phyloP scores from a whole-genome alignment of 2,329 filamentous ascomycete species.

The Dactylellina leptospora region DNA sequence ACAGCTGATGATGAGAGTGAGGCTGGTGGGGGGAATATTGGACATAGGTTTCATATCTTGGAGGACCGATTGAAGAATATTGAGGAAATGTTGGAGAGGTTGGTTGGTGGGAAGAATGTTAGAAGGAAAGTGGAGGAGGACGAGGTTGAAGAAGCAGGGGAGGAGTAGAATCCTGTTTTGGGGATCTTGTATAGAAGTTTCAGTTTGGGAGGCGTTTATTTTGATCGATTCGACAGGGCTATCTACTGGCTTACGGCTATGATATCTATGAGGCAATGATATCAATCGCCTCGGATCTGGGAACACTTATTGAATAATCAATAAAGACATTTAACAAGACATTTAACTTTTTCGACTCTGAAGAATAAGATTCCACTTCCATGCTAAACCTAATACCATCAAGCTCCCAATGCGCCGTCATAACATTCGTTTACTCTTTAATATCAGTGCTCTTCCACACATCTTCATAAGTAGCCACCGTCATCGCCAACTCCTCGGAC shows the following conservation, averaged over 20 bases:
- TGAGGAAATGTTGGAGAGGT: slow-evolving; percentile 46
- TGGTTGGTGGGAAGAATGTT: slow-evolving; percentile 27
- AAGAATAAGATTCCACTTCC: no score
- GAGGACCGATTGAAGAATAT: slow-evolving; percentile 50
- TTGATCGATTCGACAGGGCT: background rate
- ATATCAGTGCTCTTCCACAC: slow-evolving; percentile 54
- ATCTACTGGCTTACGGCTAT: no score
- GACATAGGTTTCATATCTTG: slow-evolving; percentile 28
- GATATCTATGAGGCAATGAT: no score
- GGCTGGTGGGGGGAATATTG: slow-evolving; percentile 5
- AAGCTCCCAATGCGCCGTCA: no score
- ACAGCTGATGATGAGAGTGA: slow-evolving; percentile 49
- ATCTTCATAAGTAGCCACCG: slow-evolving; percentile 54
- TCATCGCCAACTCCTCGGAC: slow-evolving; percentile 51
- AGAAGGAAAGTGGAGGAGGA: slow-evolving; percentile 26
- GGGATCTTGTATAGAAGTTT: no score
- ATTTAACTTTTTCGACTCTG: background rate
- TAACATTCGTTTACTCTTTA: no score
- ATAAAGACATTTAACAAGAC: background rate
- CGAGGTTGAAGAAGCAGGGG: slow-evolving; percentile 9
- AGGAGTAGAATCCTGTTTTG: slow-evolving; percentile 10
- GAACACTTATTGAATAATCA: no score
- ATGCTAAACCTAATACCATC: no score
- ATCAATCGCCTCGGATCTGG: no score
- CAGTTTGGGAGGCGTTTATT: no score